These are phyloP conservation scores for Acorus calamus DNA, from an alignment of 106 monocot genomes.

Conservation along the genomic window DNA sequence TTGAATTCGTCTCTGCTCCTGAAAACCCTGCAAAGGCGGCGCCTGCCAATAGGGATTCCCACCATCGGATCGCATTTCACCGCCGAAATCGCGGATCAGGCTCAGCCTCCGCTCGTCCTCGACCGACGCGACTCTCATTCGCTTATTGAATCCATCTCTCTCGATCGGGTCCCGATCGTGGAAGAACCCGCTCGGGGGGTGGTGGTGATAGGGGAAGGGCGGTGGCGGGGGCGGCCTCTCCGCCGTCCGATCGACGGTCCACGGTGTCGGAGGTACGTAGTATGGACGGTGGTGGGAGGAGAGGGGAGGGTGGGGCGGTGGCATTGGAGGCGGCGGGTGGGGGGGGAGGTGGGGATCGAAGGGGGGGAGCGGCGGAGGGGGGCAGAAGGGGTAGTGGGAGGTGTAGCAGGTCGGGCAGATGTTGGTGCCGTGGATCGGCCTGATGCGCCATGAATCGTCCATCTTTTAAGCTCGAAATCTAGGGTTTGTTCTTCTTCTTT, in stretches of 20 bases:
- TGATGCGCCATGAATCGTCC: constrained; percentile 51
- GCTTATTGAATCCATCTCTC: too few species aligned
- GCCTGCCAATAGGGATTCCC: background rate
- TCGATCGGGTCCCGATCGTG: too few species aligned
- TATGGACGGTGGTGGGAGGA: background rate
- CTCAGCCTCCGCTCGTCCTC: constrained; percentile 62
- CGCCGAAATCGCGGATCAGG: constrained; percentile 53
- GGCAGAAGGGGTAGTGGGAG: constrained; percentile 51
- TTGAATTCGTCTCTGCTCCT: too few species aligned
- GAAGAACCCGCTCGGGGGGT: background rate
- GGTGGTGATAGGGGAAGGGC: background rate
- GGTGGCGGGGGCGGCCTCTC: constrained; percentile 5
- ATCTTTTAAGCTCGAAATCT: constrained; percentile 13
- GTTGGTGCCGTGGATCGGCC: constrained; percentile 10
- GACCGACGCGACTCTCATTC: too few species aligned
- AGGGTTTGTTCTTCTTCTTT: background rate
- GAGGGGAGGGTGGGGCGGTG: too few species aligned
- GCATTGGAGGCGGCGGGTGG: too few species aligned
- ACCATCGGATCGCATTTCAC: background rate
- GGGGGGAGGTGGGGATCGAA: background rate
- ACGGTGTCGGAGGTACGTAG: constrained; percentile 41
- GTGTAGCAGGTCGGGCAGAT: constrained; percentile 38
- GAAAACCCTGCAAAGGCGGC: background rate
- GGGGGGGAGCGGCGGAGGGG: constrained; percentile 2
- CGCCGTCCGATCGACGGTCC: constrained; percentile 23